Base-by-base conservation (phyloP, 2,329 filamentous ascomycete genomes). In the Alternaria metachromatica region DNA sequence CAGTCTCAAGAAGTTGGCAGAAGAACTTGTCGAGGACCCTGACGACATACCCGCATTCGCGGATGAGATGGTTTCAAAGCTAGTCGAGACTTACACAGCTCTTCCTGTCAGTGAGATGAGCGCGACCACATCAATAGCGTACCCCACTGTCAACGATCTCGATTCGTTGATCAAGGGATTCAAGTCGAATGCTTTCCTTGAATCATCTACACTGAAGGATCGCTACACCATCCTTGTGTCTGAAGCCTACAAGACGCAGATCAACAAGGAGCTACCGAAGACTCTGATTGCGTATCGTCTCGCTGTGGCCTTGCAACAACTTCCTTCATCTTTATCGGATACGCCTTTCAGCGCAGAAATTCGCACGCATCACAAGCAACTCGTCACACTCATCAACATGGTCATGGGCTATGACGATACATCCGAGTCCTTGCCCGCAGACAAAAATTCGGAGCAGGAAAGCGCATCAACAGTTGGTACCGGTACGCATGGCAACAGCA, bases 221-320 rank as follows among this genome's bases (percentile, higher is more conserved):
- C 73, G 79, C 49, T 77, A 74, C 50, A 67, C 69, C 9, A 71
- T 76, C 28, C 68, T 80, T 8, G 63, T 73, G 15, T 72, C 76
- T 11, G 65, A 69, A 18, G 69, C 75, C n/a, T 79, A 69, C 64
- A 66, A 70, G 30, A 69, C 64, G 9, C 63, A 60, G 25, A 46
- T 54, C 13, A 59, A 67, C 1, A 66, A 63, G 3, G 65, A 68
- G 12, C 68, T 79, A 10, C 26, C 63, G 10, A 71, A 60, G 57
- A 70, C 72, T 2, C 71, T 78, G 12, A 78, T 79, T n/a, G 72
- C 74, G 12, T 76, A 74, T 55, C 72, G 76, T 6, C 68, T 79
- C 6, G 73, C 76, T 1, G 64, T 56, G 3, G 64, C 69, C 15
- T 58, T 73, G 8, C 66, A 69, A 28, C 57, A 54, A 0, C 63